Base-by-base conservation (phyloP, 2,329 filamentous ascomycete species). In the Arthrobotrys entomopaga region DNA sequence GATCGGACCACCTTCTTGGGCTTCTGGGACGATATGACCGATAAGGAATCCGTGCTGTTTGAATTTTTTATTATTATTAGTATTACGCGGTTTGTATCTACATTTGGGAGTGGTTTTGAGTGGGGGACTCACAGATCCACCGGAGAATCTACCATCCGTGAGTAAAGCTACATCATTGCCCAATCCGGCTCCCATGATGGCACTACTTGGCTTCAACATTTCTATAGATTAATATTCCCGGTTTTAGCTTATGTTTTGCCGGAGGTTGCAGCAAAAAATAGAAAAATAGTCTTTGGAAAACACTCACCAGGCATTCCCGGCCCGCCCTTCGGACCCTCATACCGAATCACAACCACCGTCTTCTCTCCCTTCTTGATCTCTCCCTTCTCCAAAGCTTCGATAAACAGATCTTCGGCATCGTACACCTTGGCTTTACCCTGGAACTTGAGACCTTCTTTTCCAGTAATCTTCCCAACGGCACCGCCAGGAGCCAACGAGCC, bases 281-380 rank as follows among this genome's bases (percentile, higher is more conserved):
- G 16, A 46, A 46, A 46, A 10, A 8, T 34, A 34, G 5, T 34
- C 29, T 2, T 7, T 5, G 29, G 29, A 1, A 34, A 13, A 46
- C n/a, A n/a, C 13, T 29, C 53, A 73, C 69, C 70, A 49, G 70
- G 89, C 89, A 91, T 91, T 69, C 89, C 89, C 0, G 89, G 89
- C 1, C 89, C 89, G 66, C 89, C 89, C 81, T 90, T 91, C 43
- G 89, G 89, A 1, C 89, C 89, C 78, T 90, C 88, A 80, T 91
- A 91, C 50, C 90, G 87, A 81, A 92, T 91, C 60, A 92, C 87
- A 29, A 91, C 89, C 46, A 92, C 90, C 0, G 88, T 90, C 82
- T 91, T 92, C 80, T 92, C 89, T 61, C 89, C 89, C 83, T 90
- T 90, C 81, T 89, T 90, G 81, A 91, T 87, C 76, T 89, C 87